Percentiles rank a stretch among this genome's conserved stretches.
phyloP scores from a whole-genome alignment of 768 basidiomycete genomes.

The Royoungia palumana region DNA sequence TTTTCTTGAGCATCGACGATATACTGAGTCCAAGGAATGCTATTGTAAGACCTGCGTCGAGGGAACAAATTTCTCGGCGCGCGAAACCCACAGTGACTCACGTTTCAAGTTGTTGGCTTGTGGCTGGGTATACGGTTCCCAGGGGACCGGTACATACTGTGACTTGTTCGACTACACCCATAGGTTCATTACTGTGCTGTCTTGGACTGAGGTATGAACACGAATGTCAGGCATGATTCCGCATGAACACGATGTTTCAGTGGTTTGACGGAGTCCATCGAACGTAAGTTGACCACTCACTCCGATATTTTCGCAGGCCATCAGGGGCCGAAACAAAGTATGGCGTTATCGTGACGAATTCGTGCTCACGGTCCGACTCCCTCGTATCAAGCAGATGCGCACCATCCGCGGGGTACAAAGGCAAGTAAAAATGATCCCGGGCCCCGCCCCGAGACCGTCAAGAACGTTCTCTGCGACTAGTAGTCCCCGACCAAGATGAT shows the following conservation, averaged over 20 bases:
- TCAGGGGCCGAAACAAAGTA: slow-evolving; percentile 9
- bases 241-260: too few species aligned
- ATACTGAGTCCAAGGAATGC: background rate
- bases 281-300: too few species aligned
- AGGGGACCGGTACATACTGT: slow-evolving; percentile 20
- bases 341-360: slow-evolving; percentile 23
- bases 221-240: too few species aligned
- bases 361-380: slow-evolving; percentile 3
- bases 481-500: background rate
- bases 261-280: too few species aligned
- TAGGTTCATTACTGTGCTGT: background rate
- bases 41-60: slow-evolving; percentile 2
- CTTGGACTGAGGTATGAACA: too few species aligned
- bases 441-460: too few species aligned
- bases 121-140: background rate
- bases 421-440: slow-evolving; percentile 9
- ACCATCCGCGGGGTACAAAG: slow-evolving; percentile 1
- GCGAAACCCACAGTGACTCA: background rate
- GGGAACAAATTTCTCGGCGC: background rate
- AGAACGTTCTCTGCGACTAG: background rate
- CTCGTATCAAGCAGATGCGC: background rate
- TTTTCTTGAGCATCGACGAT: too few species aligned
- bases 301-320: slow-evolving; percentile 6
- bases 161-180: slow-evolving; percentile 24
- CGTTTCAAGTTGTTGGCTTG: background rate